A percentile compares a stretch with the other conserved stretches of the same genome.
Evolutionary conservation across 2,329 filamentous ascomycete genomes (phyloP).

Genomic region (Ploettnerulaceae sp.): DNA sequence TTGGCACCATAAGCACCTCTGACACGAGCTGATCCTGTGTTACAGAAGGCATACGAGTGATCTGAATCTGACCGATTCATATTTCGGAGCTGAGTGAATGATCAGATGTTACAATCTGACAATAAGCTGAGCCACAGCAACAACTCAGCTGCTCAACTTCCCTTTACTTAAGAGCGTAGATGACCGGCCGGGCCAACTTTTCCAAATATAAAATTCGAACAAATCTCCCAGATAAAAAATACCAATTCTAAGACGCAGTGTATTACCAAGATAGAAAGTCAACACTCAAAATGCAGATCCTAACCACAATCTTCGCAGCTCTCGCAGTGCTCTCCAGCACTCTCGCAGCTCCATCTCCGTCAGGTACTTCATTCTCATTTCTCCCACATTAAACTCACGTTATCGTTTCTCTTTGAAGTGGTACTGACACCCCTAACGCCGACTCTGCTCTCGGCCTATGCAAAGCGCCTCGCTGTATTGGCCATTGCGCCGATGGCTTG

Average conservation of each 20-base stretch:
- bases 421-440: not conserved
- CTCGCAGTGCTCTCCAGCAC: not conserved
- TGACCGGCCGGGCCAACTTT: no score
- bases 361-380: not conserved
- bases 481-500: not conserved
- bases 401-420: no score
- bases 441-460: not conserved
- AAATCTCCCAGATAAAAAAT: no score
- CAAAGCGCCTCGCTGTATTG: not conserved
- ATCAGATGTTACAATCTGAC: no score
- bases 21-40: no score
- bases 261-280: no score
- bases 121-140: not conserved
- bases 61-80: no score
- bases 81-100: not conserved
- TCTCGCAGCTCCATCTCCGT: not conserved
- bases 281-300: constrained; percentile 4
- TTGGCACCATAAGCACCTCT: no score
- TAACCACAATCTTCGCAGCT: not conserved
- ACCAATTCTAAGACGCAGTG: no score
- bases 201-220: not conserved
- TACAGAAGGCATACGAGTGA: no score
- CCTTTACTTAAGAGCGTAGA: no score
- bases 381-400: not conserved
- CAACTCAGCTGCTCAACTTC: no score